phyloP scores from a whole-genome alignment of 169 alveolate species.

The Blepharisma undulans region DNA sequence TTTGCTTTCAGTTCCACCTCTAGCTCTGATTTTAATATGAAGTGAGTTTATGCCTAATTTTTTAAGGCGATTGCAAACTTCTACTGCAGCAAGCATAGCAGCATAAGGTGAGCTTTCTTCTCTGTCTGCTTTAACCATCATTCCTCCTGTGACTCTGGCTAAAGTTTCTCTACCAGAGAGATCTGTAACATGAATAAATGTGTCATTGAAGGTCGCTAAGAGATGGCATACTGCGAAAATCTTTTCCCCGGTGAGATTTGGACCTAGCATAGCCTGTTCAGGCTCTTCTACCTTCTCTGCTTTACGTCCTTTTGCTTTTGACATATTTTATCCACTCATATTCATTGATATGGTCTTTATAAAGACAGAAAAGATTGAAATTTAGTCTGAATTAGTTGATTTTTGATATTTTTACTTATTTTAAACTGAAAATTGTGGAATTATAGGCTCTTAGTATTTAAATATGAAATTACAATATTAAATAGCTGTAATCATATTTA shows the following conservation, averaged over 20 bases:
- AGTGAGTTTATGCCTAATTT: constrained; percentile 98
- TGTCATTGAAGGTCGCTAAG: constrained; percentile 98
- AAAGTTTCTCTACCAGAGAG: constrained; percentile 99
- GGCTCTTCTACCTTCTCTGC: constrained; percentile 49
- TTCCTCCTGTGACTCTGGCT: constrained; percentile 99
- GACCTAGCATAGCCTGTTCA: constrained; percentile 48
- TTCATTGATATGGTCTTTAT: too few species aligned
- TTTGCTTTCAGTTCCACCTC: constrained; percentile 94
- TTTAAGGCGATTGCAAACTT: constrained; percentile 95
- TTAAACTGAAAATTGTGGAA: too few species aligned
- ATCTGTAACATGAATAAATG: constrained; percentile 99
- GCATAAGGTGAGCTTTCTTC: constrained; percentile 99
- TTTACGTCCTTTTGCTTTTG: constrained; percentile 45
- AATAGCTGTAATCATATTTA: too few species aligned
- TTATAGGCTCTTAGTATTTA: too few species aligned
- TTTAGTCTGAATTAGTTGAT: too few species aligned
- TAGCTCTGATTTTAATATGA: constrained; percentile 98
- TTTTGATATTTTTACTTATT: too few species aligned
- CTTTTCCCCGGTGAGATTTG: constrained; percentile 81
- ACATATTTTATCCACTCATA: constrained; percentile 15
- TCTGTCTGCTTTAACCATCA: constrained; percentile 99
- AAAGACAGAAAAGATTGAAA: too few species aligned
- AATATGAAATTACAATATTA: too few species aligned
- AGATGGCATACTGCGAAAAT: constrained; percentile 99
- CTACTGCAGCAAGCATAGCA: constrained; percentile 99